Conservation (phyloP, 441 rosid genomes). For the Theobroma grandiflorum region DNA sequence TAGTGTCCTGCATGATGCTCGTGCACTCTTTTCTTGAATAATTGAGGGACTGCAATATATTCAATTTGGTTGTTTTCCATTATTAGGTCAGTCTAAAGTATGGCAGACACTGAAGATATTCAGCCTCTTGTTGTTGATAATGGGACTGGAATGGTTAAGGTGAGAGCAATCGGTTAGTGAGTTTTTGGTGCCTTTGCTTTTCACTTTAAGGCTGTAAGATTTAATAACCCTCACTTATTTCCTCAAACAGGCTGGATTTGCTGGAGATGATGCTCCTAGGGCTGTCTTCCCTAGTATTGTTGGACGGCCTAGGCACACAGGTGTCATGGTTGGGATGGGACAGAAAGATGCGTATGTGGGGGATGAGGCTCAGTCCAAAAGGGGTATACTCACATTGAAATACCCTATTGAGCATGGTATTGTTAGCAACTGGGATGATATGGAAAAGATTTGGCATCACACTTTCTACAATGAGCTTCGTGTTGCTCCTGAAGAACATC, state of each 20-base stretch:
- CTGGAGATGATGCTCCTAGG: constrained; percentile 70
- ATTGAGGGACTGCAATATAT: background rate
- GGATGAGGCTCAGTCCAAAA: constrained; percentile 31
- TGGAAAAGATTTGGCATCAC: constrained; percentile 52
- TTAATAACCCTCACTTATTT: background rate
- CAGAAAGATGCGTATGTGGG: constrained; percentile 49
- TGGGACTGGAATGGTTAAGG: constrained; percentile 54
- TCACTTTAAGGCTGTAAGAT: background rate
- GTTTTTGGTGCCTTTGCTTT: background rate
- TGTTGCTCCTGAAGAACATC: constrained; percentile 67
- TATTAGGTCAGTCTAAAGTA: constrained; percentile 30
- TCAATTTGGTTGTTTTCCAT: background rate
- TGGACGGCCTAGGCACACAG: constrained; percentile 46
- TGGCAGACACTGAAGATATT: constrained; percentile 58
- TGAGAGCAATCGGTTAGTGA: background rate
- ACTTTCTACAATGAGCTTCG: constrained; percentile 54
- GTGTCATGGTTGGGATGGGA: constrained; percentile 50
- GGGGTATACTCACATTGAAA: background rate
- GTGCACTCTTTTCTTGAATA: background rate
- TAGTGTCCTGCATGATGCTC: background rate
- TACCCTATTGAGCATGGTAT: constrained; percentile 13
- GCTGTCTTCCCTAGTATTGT: constrained; percentile 51
- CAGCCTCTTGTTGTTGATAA: constrained; percentile 65
- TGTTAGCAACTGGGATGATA: constrained; percentile 37
- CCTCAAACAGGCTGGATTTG: constrained; percentile 58